Conservation (phyloP, 768 basidiomycete species). For the Lentinula aciculospora region DNA sequence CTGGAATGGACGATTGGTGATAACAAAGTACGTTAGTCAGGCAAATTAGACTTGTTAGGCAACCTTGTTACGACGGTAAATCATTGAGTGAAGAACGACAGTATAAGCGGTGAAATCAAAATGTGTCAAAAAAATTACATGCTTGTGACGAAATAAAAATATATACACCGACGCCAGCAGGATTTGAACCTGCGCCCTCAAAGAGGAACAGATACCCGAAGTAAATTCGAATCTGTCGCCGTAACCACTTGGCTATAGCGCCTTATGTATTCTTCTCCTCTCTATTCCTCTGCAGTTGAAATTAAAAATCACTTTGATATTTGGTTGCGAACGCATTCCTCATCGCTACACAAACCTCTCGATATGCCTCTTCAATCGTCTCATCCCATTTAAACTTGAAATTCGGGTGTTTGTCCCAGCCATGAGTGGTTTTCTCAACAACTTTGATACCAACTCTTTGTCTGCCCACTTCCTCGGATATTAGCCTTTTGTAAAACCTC, state of each 20-base stretch:
- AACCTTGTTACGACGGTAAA: too few relatives aligned
- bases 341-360: neutral
- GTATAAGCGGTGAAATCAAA: too few relatives aligned
- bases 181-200: too few relatives aligned
- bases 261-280: slow-evolving; percentile 19
- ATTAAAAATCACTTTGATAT: too few relatives aligned
- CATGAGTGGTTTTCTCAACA: neutral
- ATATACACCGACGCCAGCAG: too few relatives aligned
- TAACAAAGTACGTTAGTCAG: too few relatives aligned
- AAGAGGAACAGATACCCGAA: too few relatives aligned
- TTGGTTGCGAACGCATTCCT: neutral
- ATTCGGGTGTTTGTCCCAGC: neutral
- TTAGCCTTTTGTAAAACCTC: neutral
- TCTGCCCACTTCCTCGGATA: neutral
- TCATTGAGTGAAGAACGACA: too few relatives aligned
- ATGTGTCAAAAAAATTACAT: too few relatives aligned
- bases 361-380: neutral
- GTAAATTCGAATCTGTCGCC: slow-evolving; percentile 48
- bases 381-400: neutral
- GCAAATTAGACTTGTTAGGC: too few relatives aligned
- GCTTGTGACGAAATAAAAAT: too few relatives aligned
- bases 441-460: neutral
- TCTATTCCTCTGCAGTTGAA: too few relatives aligned
- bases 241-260: slow-evolving; percentile 81
- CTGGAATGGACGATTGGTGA: neutral